Conservation (phyloP, 176 grass and related monocot genomes). For the Triticum dicoccoides region DNA sequence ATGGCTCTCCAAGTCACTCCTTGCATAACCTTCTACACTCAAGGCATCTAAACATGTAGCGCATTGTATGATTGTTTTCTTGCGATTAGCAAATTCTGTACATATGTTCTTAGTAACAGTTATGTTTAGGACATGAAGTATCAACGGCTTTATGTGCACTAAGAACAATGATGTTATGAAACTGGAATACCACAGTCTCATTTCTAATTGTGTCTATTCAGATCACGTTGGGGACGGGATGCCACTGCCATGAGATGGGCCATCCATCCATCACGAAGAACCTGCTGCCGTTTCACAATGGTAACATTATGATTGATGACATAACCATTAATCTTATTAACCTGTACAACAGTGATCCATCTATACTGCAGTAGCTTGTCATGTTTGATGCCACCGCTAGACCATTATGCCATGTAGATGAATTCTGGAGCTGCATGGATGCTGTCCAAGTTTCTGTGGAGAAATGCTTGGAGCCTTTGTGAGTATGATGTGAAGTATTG, state of each 20-base stretch:
- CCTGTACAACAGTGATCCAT: not conserved
- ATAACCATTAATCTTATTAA: not conserved
- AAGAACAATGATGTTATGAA: not conserved
- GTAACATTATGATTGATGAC: not conserved
- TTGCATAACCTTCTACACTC: too few species aligned
- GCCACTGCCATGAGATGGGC: not conserved
- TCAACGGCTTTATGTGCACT: not conserved
- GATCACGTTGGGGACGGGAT: not conserved
- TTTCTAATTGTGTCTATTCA: not conserved
- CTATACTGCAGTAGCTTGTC: not conserved
- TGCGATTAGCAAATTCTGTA: too few species aligned
- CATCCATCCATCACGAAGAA: not conserved
- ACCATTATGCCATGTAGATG: not conserved
- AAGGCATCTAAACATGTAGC: not conserved
- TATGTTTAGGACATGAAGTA: not conserved
- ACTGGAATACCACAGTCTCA: not conserved
- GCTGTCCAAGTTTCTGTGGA: not conserved
- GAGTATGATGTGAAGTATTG: not conserved
- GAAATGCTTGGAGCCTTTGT: not conserved
- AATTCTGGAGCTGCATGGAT: not conserved
- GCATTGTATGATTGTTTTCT: not conserved
- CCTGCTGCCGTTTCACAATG: not conserved
- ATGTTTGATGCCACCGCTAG: not conserved
- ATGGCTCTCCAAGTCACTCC: too few species aligned
- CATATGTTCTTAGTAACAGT: not conserved